Conservation (phyloP, 305 asterid genomes). For the Solanum hybrid region DNA sequence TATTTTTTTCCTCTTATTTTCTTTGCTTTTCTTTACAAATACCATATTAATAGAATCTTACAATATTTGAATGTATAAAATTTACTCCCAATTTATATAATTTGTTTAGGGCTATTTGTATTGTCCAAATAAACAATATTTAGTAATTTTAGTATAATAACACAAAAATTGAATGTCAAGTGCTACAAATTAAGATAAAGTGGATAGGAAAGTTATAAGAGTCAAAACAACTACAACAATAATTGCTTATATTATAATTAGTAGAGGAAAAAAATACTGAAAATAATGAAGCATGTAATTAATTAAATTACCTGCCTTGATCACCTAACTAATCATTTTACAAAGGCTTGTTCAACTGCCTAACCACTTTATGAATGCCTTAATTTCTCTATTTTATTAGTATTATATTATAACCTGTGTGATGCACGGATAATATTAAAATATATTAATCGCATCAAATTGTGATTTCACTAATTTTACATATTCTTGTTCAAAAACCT, state of each 20-base stretch:
- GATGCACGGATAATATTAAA: not conserved
- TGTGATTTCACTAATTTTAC: not conserved
- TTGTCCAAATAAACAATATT: not conserved
- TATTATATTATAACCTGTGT: not conserved
- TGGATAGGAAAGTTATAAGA: not conserved
- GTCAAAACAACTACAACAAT: not conserved
- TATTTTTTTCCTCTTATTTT: not conserved
- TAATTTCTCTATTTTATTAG: not conserved
- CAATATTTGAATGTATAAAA: not conserved
- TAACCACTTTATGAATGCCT: not conserved
- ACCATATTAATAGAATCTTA: not conserved
- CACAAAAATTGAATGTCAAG: not conserved
- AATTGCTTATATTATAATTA: not conserved
- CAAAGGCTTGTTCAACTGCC: not conserved
- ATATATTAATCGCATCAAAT: not conserved
- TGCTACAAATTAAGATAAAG: not conserved
- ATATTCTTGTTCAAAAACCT: not conserved
- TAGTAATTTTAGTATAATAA: not conserved
- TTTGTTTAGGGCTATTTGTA: not conserved
- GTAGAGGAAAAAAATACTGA: not conserved
- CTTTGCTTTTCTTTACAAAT: not conserved
- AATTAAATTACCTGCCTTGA: not conserved
- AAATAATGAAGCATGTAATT: not conserved
- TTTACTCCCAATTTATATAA: not conserved
- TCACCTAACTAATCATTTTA: not conserved